Base-by-base conservation (phyloP, 129 eudicot species). In the Silybum marianum region DNA sequence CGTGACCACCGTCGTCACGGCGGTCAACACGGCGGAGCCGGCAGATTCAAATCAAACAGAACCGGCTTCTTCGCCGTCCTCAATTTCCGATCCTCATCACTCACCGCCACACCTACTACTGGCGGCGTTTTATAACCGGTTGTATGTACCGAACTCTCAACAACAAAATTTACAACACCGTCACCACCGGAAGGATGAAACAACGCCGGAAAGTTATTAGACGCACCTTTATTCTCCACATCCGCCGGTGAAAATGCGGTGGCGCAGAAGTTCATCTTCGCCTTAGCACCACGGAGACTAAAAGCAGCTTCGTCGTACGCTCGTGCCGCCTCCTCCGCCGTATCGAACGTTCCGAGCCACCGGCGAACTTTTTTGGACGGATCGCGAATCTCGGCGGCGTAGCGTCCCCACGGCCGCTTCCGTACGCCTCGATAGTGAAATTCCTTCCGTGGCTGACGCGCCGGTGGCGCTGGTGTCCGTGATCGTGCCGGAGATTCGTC, bases 301-400 rank as follows among this genome's bases (percentile, higher is more conserved):
- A 81, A 80, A 2, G 93, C 92, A 14, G 96, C 93, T 10, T 30
- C 85, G 81, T 91, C 96, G 81, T 91, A 91, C 2, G 96, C 96
- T 4, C 71, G 42, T 2, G 93, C 93, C 9, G 92, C 95, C 58
- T 87, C 89, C 81, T 90, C 95, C 60, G 95, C 92, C 46, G 95
- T 84, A 40, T 87, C 89, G 70, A 87, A 91, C 13, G 96, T 91
- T 30, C 96, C 96, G 19, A 91, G 89, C 96, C 96, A 89, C 75
- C 79, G 70, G 70, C 96, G 86, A 2, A 79, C 69, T 73, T 87
- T 89, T 83, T 71, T 91, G 80, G 78, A 78, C 68, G 96, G 93
- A 85, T 91, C 96, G 3, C 95, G 90, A 60, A 91, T 91, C 84
- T 90, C 95, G 13, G 95, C 95, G 6, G 95, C 92, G 87, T 77